Conservation (phyloP, 768 basidiomycete genomes). For the Melanogaster broomeanus region DNA sequence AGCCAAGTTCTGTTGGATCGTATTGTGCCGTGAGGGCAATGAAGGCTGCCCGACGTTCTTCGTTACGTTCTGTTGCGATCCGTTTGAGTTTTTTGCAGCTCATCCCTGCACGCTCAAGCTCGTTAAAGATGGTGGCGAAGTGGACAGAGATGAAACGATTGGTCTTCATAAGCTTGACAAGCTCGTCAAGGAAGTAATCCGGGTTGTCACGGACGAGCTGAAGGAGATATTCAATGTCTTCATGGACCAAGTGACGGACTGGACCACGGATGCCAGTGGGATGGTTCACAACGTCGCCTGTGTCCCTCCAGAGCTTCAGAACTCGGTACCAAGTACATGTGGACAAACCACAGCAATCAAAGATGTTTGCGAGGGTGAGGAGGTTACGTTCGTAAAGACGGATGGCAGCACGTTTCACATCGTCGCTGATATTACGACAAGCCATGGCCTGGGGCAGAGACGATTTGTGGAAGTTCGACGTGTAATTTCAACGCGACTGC, state of each 20-base stretch:
- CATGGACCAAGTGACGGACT: neutral
- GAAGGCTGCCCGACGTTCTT: too few species aligned
- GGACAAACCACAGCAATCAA: conserved; percentile 22
- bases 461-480: too few species aligned
- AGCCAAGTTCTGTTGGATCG: too few species aligned
- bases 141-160: conserved; percentile 33
- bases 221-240: conserved; percentile 18
- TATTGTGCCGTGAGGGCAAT: too few species aligned
- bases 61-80: conserved; percentile 1
- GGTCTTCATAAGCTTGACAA: conserved; percentile 3
- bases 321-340: conserved; percentile 22
- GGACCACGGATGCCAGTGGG: neutral
- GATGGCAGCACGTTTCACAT: conserved; percentile 34
- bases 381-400: conserved; percentile 19
- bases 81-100: conserved; percentile 29
- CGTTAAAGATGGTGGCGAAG: conserved; percentile 32
- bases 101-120: conserved; percentile 27
- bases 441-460: too few species aligned
- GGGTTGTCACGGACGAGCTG: conserved; percentile 19
- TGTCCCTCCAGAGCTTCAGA: conserved; percentile 9
- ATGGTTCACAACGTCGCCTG: conserved; percentile 11
- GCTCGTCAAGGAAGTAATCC: conserved; percentile 24
- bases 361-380: conserved; percentile 21
- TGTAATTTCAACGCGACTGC: too few species aligned
- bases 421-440: conserved; percentile 20